Evolutionary conservation across 1,284 basidiomycete genomes (phyloP), one percentile per base, ranked within the genome.

Genomic region (Mycena citricolor): DNA sequence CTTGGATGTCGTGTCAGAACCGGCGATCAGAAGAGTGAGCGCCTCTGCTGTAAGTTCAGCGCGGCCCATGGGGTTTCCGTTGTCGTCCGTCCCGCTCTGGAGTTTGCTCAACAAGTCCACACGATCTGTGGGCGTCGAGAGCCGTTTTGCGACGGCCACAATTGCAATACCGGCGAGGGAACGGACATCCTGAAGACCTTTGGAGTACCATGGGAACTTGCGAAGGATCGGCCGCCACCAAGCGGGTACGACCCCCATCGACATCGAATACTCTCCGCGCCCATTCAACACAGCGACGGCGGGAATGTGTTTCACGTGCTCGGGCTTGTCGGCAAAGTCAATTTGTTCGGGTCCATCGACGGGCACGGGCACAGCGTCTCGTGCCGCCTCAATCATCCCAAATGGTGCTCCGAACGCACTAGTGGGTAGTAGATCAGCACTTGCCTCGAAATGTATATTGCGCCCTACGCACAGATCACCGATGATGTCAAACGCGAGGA

Each of bases 261-360:
- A 83, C 34, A 89, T 88, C 3, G 86, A 86, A 63, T 77, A 94
- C 61, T 94, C 91, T 43, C 93, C 93, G 17, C 93, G 86, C 47
- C 86, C 86, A 63, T 95, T 94, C 43, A 97, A 76, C 52, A 94
- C 91, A 59, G 86, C 69, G 33, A 94, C 83, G 10, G 90, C 93
- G 2, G 90, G 86, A 41, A 92, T 81, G 58, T 83, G 70, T 24
- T 75, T 61, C 33, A 79, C 72, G 28, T 60, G 63, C 14, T 65
- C 60, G 28, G 53, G 58, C 12, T 60, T 57, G 12, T 72, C 65
- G 5, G 74, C 80, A 32, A 32, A 34, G 11, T 17, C 14, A 20
- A 24, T 42, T 35, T 28, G 32, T 21, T 72, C 57, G 40, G 65
- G 50, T 24, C 67, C 67, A 37, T 67, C 58, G 31, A 61, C 68